These are phyloP conservation scores for Mycena albidolilacea DNA, from an alignment of 768 basidiomycete genomes.

Conservation along the genomic window DNA sequence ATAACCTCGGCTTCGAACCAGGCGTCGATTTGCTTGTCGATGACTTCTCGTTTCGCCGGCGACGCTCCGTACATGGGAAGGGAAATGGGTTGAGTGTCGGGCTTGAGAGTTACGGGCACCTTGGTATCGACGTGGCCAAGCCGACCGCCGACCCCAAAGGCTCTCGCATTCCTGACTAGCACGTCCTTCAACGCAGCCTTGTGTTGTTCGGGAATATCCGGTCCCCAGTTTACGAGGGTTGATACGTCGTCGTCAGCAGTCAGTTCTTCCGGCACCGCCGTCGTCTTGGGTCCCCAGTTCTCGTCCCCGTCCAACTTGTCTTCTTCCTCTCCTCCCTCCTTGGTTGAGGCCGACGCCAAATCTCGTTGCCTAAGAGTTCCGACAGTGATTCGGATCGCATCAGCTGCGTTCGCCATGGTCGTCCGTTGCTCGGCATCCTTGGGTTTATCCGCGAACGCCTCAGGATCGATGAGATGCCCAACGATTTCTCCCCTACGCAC, in stretches of 20 bases:
- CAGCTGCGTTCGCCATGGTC: not conserved
- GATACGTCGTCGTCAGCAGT: constrained; percentile 8
- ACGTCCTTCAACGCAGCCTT: not conserved
- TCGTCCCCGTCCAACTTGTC: too few relatives aligned
- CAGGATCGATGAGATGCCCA: not conserved
- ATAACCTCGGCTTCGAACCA: too few relatives aligned
- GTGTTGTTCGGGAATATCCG: not conserved
- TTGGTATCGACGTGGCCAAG: constrained; percentile 40
- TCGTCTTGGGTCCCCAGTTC: too few relatives aligned
- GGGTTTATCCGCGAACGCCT: not conserved
- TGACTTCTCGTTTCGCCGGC: too few relatives aligned
- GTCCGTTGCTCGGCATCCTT: not conserved
- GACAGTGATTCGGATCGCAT: not conserved
- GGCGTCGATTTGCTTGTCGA: too few relatives aligned
- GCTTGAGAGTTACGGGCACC: constrained; percentile 31
- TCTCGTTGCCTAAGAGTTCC: too few relatives aligned
- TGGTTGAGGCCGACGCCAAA: too few relatives aligned
- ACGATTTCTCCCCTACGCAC: not conserved
- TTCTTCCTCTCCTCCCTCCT: too few relatives aligned
- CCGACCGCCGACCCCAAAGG: constrained; percentile 43
- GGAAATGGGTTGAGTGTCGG: too few relatives aligned
- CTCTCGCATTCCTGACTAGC: constrained; percentile 26
- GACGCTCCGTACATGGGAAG: too few relatives aligned
- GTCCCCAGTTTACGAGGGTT: not conserved
- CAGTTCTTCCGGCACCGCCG: not conserved